Percentiles rank a stretch among this genome's conserved stretches.
These are phyloP conservation scores for Phialophora tarda DNA, from an alignment of 2,329 filamentous ascomycete species.

Conservation along the genomic window DNA sequence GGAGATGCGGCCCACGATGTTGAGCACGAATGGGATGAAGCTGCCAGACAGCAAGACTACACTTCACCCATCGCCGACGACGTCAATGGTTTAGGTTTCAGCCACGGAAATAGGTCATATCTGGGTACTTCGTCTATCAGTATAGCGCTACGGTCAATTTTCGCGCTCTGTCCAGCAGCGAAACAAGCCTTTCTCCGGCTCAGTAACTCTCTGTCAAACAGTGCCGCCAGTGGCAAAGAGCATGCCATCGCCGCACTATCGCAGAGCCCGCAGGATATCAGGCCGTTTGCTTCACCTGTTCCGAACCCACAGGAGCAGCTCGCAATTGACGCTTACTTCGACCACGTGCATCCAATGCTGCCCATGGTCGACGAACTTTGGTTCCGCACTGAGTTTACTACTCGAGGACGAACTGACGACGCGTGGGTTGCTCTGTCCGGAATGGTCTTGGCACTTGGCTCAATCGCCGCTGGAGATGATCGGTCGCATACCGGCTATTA, in stretches of 20 bases:
- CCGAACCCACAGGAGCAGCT: slow-evolving; percentile 9
- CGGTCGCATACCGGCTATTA: slow-evolving; percentile 73
- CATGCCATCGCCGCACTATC: not conserved
- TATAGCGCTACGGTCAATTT: slow-evolving; percentile 2
- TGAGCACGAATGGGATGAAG: slow-evolving; percentile 18
- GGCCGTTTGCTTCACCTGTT: not conserved
- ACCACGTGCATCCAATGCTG: slow-evolving; percentile 71
- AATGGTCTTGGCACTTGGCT: slow-evolving; percentile 76
- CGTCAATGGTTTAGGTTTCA: slow-evolving; percentile 15
- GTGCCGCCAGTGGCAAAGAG: not conserved
- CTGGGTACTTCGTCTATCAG: slow-evolving; percentile 11
- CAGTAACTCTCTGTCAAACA: slow-evolving; percentile 5
- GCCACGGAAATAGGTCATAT: slow-evolving; percentile 7
- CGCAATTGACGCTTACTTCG: slow-evolving; percentile 71
- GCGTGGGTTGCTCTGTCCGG: slow-evolving; percentile 75
- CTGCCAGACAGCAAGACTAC: slow-evolving; percentile 9
- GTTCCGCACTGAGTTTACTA: slow-evolving; percentile 68
- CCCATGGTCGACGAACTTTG: slow-evolving; percentile 74
- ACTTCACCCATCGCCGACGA: slow-evolving; percentile 13
- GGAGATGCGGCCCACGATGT: slow-evolving; percentile 1
- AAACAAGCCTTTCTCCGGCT: slow-evolving; percentile 15
- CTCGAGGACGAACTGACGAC: slow-evolving; percentile 67
- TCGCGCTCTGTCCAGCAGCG: slow-evolving; percentile 13
- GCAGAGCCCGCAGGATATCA: not conserved
- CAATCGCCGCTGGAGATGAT: slow-evolving; percentile 67